These are phyloP conservation scores for Colletotrichum sp. DNA, from an alignment of 2,329 filamentous ascomycete genomes.

Conservation along the genomic window DNA sequence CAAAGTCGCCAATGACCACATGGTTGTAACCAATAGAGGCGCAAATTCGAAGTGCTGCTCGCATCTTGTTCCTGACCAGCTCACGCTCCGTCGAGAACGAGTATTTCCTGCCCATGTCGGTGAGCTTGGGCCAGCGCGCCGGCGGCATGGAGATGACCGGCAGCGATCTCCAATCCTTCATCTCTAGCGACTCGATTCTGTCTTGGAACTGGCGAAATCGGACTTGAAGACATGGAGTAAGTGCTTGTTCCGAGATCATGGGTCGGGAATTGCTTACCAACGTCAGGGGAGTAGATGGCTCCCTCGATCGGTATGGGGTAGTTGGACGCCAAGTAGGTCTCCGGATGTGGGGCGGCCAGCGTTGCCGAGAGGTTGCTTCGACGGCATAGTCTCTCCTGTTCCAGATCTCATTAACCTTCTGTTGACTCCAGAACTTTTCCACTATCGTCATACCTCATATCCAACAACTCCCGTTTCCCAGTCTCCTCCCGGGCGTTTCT, in stretches of 20 bases:
- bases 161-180: conserved; percentile 59
- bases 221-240: conserved; percentile 45
- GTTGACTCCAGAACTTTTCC: neutral
- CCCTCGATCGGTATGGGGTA: conserved; percentile 76
- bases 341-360: conserved; percentile 64
- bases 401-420: neutral
- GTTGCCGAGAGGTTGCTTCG: conserved; percentile 76
- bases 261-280: conserved; percentile 53
- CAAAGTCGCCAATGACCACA: conserved; percentile 69
- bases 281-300: conserved; percentile 72
- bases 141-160: conserved; percentile 79
- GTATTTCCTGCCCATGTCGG: conserved; percentile 69
- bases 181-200: conserved; percentile 61
- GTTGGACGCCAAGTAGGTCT: conserved; percentile 50
- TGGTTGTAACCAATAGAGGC: conserved; percentile 61
- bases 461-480: conserved; percentile 69
- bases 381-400: conserved; percentile 73
- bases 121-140: conserved; percentile 75
- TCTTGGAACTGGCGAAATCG: conserved; percentile 76
- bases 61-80: conserved; percentile 75
- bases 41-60: conserved; percentile 72
- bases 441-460: conserved; percentile 34
- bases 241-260: neutral
- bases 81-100: conserved; percentile 75
- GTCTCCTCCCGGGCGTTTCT: conserved; percentile 78